Conservation (phyloP, 768 basidiomycete genomes). For the Collybia nuda region DNA sequence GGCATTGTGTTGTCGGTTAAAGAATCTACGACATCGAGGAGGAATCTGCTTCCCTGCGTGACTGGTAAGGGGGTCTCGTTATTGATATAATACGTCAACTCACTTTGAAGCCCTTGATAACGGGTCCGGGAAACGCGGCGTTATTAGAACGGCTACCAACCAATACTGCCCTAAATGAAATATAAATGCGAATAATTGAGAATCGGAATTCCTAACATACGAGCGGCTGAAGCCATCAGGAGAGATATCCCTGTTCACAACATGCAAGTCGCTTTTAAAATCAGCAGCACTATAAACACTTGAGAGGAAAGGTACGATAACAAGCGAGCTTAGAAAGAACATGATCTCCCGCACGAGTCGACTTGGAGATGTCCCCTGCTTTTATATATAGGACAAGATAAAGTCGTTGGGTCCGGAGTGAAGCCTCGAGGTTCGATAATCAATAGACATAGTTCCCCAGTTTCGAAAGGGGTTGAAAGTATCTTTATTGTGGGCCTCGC, state of each 20-base stretch:
- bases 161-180: constrained; percentile 17
- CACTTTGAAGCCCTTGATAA: constrained; percentile 22
- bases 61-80: neutral
- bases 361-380: too few relatives aligned
- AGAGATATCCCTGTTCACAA: constrained; percentile 35
- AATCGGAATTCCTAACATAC: constrained; percentile 16
- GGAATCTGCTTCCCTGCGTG: constrained; percentile 31
- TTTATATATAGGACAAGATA: too few relatives aligned
- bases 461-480: too few relatives aligned
- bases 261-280: constrained; percentile 20
- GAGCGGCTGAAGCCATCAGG: constrained; percentile 40
- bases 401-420: too few relatives aligned
- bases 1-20: constrained; percentile 37
- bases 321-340: too few relatives aligned
- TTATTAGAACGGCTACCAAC: constrained; percentile 15
- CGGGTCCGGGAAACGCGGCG: constrained; percentile 21
- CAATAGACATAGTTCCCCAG: too few relatives aligned
- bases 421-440: too few relatives aligned
- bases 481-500: too few relatives aligned
- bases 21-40: constrained; percentile 43
- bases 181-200: neutral
- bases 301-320: neutral
- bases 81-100: neutral
- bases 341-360: too few relatives aligned
- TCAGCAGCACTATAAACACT: neutral